These are phyloP conservation scores for Microbotryum intermedium DNA, from an alignment of 1,284 basidiomycete genomes.

Conservation along the genomic window DNA sequence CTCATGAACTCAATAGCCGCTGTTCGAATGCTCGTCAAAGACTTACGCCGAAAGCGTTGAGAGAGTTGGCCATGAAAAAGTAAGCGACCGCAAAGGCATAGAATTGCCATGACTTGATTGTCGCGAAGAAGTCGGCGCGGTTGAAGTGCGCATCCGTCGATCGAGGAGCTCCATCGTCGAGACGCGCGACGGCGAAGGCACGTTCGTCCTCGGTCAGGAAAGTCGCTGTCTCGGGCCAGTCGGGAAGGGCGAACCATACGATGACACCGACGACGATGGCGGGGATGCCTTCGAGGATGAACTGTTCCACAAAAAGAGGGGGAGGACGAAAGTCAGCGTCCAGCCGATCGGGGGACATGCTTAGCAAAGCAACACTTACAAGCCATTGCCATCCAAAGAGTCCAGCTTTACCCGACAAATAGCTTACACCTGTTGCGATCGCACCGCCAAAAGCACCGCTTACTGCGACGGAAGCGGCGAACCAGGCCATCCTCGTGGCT, in stretches of 20 bases:
- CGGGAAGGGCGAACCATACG: constrained; percentile 43
- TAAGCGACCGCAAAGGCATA: constrained; percentile 31
- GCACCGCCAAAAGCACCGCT: constrained; percentile 46
- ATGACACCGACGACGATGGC: constrained; percentile 43
- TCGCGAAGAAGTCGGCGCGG: constrained; percentile 21
- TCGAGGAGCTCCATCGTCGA: constrained; percentile 11
- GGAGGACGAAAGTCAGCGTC: background rate
- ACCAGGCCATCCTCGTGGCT: constrained; percentile 17
- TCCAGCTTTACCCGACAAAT: constrained; percentile 37
- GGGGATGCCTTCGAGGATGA: constrained; percentile 48
- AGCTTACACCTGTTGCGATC: constrained; percentile 42
- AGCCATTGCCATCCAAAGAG: constrained; percentile 43
- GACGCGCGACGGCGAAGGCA: constrained; percentile 31
- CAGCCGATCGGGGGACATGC: background rate
- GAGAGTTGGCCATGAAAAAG: constrained; percentile 2
- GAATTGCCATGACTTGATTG: constrained; percentile 33
- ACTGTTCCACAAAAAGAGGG: constrained; percentile 28
- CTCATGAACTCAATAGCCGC: background rate
- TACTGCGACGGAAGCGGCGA: constrained; percentile 37
- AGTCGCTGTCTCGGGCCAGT: constrained; percentile 41
- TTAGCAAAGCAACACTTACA: background rate
- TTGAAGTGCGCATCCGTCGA: constrained; percentile 36
- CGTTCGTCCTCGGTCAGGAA: constrained; percentile 41
- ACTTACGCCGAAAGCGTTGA: constrained; percentile 10
- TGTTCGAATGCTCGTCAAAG: background rate